Evolutionary conservation across 192 early-diverging fungal genomes (phyloP).

Genomic region (Obelidium mucronatum): DNA sequence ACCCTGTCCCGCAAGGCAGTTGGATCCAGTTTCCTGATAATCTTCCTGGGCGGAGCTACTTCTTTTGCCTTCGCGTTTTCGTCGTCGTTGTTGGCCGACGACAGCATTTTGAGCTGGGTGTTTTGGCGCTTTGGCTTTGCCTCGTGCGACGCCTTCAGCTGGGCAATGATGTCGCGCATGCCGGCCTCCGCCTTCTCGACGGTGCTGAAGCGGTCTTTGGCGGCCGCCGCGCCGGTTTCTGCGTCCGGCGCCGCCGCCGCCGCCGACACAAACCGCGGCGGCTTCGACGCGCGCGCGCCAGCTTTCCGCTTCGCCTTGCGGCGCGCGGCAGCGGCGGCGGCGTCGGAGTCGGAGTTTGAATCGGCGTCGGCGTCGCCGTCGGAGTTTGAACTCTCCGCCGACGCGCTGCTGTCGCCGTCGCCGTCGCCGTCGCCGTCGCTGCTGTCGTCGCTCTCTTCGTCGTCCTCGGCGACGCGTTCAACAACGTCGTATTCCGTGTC

Average conservation of each 20-base stretch:
- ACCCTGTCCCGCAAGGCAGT: neutral
- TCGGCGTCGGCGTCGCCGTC: neutral
- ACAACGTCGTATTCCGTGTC: neutral
- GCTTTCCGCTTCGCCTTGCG: neutral
- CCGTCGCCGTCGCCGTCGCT: neutral
- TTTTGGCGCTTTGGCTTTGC: neutral
- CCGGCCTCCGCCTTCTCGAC: neutral
- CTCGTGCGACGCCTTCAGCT: neutral
- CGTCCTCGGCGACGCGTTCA: constrained; percentile 1
- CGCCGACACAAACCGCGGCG: no score
- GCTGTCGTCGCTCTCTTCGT: constrained; percentile 13
- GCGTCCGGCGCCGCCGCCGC: no score
- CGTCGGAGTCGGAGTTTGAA: neutral
- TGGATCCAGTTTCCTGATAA: neutral
- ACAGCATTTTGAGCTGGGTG: neutral
- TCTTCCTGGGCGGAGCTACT: neutral
- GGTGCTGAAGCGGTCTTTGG: neutral
- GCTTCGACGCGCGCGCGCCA: no score
- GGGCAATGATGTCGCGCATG: neutral
- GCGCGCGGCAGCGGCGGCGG: neutral
- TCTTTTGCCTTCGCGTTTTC: neutral
- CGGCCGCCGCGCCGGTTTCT: neutral
- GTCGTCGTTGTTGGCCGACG: neutral
- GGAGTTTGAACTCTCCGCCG: neutral
- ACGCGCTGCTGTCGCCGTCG: neutral